Conservation (phyloP, 163 green algal species). For the Smithsoniella earleae region DNA sequence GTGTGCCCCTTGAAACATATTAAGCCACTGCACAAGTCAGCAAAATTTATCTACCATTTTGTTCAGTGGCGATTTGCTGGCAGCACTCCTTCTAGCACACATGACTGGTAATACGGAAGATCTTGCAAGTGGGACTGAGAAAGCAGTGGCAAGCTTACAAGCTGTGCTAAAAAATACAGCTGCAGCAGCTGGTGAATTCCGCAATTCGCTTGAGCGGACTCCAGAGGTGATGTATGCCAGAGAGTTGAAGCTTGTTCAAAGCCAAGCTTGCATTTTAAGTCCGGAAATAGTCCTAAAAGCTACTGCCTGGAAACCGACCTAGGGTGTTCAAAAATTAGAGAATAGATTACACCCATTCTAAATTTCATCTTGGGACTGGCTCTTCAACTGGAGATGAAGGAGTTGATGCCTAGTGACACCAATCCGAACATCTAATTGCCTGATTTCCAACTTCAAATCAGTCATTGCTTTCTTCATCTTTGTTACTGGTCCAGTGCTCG, state of each 20-base stretch:
- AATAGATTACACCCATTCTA: not conserved
- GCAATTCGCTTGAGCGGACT: not conserved
- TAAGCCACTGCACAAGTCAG: too few species aligned
- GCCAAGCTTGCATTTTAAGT: not conserved
- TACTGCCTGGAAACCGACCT: too few species aligned
- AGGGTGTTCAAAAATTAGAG: not conserved
- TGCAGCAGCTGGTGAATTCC: not conserved
- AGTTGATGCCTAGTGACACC: slow-evolving; percentile 21
- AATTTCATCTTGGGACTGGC: not conserved
- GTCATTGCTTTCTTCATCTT: not conserved
- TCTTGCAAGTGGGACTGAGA: slow-evolving; percentile 3
- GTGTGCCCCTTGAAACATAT: too few species aligned
- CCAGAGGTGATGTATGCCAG: slow-evolving; percentile 5
- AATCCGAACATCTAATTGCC: slow-evolving; percentile 21
- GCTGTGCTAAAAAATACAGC: slow-evolving; percentile 2
- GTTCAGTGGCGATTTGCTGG: not conserved
- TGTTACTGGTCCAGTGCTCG: not conserved
- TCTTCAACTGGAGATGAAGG: not conserved
- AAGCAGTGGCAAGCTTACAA: slow-evolving; percentile 1
- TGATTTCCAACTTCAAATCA: slow-evolving; percentile 6
- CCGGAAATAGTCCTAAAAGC: too few species aligned
- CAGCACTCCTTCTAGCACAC: slow-evolving; percentile 7
- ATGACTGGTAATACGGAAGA: not conserved
- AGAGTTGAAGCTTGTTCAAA: slow-evolving; percentile 14
- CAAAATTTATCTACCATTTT: too few species aligned